Evolutionary conservation across 768 basidiomycete species (phyloP), one percentile per base, ranked within the genome.

Genomic region (Leccinum fibrillosum): DNA sequence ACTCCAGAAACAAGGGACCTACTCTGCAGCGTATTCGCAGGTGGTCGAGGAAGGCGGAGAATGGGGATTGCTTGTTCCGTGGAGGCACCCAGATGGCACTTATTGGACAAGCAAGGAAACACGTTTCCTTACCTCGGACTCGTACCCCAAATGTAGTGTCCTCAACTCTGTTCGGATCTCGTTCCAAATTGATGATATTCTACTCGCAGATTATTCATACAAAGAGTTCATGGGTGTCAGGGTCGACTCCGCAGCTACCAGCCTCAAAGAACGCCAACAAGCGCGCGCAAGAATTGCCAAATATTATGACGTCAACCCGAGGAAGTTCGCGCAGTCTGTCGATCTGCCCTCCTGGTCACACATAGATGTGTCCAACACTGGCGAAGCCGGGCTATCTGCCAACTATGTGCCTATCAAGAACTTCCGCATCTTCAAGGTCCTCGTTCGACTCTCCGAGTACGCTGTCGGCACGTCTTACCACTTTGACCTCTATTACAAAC

Each of bases 161-260:
- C 45, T 23, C 7, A 10, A 6, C 10, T 45, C 6, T 21, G 10
- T 17, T 35, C 19, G 2, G n/a, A 8, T 13, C 19, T 49, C 6
- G 4, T 35, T 10, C 5, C 44, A 15, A 25, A n/a, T 6, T 10
- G 19, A 37, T 58, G 9, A 59, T 28, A 1, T n/a, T 26, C 34
- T 13, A n/a, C 17, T 54, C 37, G 5, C 26, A 72, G 70, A 67
- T 12, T 71, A 71, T 50, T 67, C 72, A 12, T 72, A 72, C 48
- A 52, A 61, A n/a, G 59, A 63, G 37, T 65, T 71, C 32, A 39
- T 51, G 49, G 67, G 69, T 19, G 53, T 72, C 17, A 64, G 71
- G 28, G 70, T 73, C 8, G 62, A 73, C 48, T 52, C 58, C 37
- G 45, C 65, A 0, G 49, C 67, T 5, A 25, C 47, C 2, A 54